Base-by-base conservation (phyloP, 768 basidiomycete species). In the Rhizopogon roseolus region DNA sequence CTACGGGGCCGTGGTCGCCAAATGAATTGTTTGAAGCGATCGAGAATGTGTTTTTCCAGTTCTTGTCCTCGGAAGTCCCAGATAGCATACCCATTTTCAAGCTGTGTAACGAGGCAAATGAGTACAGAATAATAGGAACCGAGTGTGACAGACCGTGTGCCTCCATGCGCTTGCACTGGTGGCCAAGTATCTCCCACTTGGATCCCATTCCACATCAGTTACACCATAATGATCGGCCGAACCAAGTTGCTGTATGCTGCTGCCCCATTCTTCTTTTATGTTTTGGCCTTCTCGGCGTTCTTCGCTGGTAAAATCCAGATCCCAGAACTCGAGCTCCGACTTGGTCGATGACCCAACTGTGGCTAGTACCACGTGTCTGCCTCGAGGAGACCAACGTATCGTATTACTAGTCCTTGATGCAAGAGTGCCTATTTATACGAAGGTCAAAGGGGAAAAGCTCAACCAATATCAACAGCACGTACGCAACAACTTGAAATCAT, bases 31-130 rank as follows among this genome's bases (percentile, higher is more conserved):
- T 99, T 99, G 82, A 99, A 98, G 53, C 88, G 84, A 67, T 98
- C 97, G 57, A 89, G 76, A 54, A 93, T 84, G 49, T 87, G 85
- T 67, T 91, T 90, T 66, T 88, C 81, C n/a, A 94, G 77, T 68
- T 96, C 92, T 69, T 92, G 88, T n/a, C 96, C 97, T 50, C 89
- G 88, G 82, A 97, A 98, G 73, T 98, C 95, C 93, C 95, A 98
- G 60, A 99, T 84, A 9, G 88, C 88, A 66, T 85, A 99, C 36
- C 97, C 97, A 56, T 98, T 92, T 69, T 99, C 97, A 57, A 98
- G 84, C 96, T 98, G 61, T 32, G n/a, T 17, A 13, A 43, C 41
- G 41, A 6, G 40, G 50, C 45, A 41, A 37, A 50, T 53, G 27
- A 65, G 54, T 25, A 54, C 41, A 46, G 25, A 52, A 58, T 41